Evolutionary conservation across 2,329 filamentous ascomycete species (phyloP).

Genomic region (Fusarium torreyae): DNA sequence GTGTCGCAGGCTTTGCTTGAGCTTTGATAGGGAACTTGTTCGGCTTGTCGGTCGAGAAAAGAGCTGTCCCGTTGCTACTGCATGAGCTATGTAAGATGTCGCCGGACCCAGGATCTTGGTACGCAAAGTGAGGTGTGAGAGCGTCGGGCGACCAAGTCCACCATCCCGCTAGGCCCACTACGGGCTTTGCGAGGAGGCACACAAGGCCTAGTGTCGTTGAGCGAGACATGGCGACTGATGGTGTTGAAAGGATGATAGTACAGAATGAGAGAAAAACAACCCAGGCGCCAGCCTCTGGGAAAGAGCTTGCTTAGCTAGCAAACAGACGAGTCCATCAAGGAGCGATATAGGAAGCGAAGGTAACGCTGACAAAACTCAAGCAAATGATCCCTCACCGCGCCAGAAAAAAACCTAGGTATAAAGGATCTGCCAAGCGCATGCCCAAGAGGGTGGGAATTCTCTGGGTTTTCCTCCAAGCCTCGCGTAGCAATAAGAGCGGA

Average conservation of each 20-base stretch:
- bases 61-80: slow-evolving; percentile 37
- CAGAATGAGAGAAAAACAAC: background rate
- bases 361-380: slow-evolving; percentile 7
- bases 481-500: slow-evolving; percentile 5
- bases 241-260: background rate
- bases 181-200: slow-evolving; percentile 21
- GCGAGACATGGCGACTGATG: slow-evolving; percentile 14
- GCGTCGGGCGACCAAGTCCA: slow-evolving; percentile 34
- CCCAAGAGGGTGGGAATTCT: background rate
- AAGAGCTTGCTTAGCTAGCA: background rate
- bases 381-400: background rate
- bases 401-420: background rate
- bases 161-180: slow-evolving; percentile 37
- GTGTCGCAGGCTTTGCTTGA: slow-evolving; percentile 27
- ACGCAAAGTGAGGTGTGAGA: slow-evolving; percentile 42
- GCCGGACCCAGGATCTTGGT: slow-evolving; percentile 40
- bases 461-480: slow-evolving; percentile 6
- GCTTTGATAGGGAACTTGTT: slow-evolving; percentile 32
- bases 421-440: background rate
- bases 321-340: slow-evolving; percentile 15
- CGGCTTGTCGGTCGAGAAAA: slow-evolving; percentile 31
- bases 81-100: slow-evolving; percentile 41
- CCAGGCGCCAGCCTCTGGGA: slow-evolving; percentile 3
- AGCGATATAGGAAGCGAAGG: slow-evolving; percentile 4
- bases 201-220: slow-evolving; percentile 7